phyloP scores from a whole-genome alignment of 2,329 filamentous ascomycete species.

The Cladophialophora carrionii region DNA sequence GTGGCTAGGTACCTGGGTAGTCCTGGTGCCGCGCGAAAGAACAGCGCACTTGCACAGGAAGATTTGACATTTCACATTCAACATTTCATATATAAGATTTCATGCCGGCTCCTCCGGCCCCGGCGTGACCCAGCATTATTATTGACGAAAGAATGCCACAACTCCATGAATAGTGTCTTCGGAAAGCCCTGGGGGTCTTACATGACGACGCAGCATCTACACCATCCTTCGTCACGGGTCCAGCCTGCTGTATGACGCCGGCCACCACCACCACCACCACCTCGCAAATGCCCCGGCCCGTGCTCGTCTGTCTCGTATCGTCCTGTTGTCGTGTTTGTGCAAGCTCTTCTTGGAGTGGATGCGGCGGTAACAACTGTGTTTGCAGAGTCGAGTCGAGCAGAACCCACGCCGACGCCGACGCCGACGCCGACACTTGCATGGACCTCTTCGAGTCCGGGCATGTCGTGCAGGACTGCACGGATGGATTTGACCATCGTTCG shows the following conservation, averaged over 20 bases:
- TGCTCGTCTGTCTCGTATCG: background rate
- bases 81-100: no score
- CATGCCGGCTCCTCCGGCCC: background rate
- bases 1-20: no score
- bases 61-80: no score
- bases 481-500: background rate
- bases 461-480: background rate
- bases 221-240: background rate
- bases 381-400: background rate
- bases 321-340: background rate
- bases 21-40: no score
- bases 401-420: background rate
- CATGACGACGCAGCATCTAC: background rate
- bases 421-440: no score
- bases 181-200: background rate
- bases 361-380: background rate
- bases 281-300: background rate
- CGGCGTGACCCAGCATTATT: no score
- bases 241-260: background rate
- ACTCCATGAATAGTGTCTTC: no score
- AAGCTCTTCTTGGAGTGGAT: background rate
- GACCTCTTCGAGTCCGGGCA: background rate
- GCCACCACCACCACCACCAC: no score
- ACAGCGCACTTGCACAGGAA: no score
- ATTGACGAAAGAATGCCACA: no score